phyloP scores from a whole-genome alignment of 2,329 filamentous ascomycete species.

The Penicillium crustosum region DNA sequence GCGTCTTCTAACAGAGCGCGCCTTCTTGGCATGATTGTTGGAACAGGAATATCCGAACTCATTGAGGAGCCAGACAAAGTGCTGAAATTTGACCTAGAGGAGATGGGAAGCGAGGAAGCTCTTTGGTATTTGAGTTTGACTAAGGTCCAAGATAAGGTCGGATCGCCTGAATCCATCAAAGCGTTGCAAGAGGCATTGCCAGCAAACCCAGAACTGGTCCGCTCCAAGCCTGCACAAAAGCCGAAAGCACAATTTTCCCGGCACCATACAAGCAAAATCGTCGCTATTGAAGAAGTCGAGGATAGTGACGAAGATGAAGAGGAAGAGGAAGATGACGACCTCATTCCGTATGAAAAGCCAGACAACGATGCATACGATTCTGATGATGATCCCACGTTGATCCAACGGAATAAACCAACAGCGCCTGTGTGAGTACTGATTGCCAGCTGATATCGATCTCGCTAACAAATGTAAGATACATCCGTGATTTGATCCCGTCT shows the following conservation, averaged over 20 bases:
- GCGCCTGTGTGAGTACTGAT: slow-evolving; percentile 65
- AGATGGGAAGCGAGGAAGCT: slow-evolving; percentile 70
- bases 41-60: slow-evolving; percentile 67
- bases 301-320: slow-evolving; percentile 41
- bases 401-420: slow-evolving; percentile 77
- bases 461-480: slow-evolving; percentile 55
- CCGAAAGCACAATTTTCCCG: slow-evolving; percentile 5
- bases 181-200: slow-evolving; percentile 15
- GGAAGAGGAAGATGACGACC: slow-evolving; percentile 61
- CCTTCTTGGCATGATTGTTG: slow-evolving; percentile 85
- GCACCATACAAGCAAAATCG: slow-evolving; percentile 43
- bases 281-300: slow-evolving; percentile 64
- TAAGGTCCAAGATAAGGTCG: slow-evolving; percentile 61
- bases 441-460: not conserved
- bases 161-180: slow-evolving; percentile 56
- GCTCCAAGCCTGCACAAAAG: slow-evolving; percentile 6
- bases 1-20: slow-evolving; percentile 72
- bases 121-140: slow-evolving; percentile 71
- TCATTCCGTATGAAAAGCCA: slow-evolving; percentile 78
- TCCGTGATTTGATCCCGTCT: slow-evolving; percentile 77
- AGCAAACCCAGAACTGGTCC: slow-evolving; percentile 16
- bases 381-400: slow-evolving; percentile 85
- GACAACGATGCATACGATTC: slow-evolving; percentile 88
- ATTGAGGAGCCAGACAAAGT: slow-evolving; percentile 66
- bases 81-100: slow-evolving; percentile 82